A percentile compares a stretch with the other conserved stretches of the same genome.
Evolutionary conservation across 78 protist species (phyloP).

Genomic region (Creolimax fragrantissima): DNA sequence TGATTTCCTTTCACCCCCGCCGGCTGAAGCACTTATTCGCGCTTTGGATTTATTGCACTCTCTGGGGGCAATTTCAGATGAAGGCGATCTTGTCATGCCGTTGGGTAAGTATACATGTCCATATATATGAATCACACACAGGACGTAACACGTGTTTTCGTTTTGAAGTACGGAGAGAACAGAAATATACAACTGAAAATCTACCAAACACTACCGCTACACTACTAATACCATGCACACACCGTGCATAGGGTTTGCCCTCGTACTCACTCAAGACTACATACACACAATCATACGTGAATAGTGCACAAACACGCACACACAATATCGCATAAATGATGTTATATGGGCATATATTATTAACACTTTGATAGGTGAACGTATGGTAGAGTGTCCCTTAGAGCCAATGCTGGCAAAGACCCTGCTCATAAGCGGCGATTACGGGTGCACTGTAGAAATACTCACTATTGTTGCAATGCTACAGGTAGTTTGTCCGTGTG

Average conservation of each 20-base stretch:
- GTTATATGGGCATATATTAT: too few relatives aligned
- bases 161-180: too few relatives aligned
- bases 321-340: too few relatives aligned
- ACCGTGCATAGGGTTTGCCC: too few relatives aligned
- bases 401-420: slow-evolving; percentile 49
- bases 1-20: slow-evolving; percentile 77
- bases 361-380: slow-evolving; percentile 51
- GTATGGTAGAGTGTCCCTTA: slow-evolving; percentile 72
- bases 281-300: too few relatives aligned
- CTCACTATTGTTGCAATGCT: slow-evolving; percentile 66
- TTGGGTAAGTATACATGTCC: slow-evolving; percentile 49
- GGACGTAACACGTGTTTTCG: too few relatives aligned
- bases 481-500: slow-evolving; percentile 18
- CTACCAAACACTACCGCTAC: too few relatives aligned
- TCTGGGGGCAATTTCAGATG: slow-evolving; percentile 66
- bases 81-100: slow-evolving; percentile 48
- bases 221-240: too few relatives aligned
- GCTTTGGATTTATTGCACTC: slow-evolving; percentile 57
- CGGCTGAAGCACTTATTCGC: slow-evolving; percentile 26
- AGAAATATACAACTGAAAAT: too few relatives aligned
- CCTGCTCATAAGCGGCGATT: slow-evolving; percentile 43
- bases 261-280: too few relatives aligned
- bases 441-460: slow-evolving; percentile 53
- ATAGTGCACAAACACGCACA: too few relatives aligned
- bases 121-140: too few relatives aligned